Evolutionary conservation across 345 rosid genomes (phyloP).

Genomic region (Geranium brycei): DNA sequence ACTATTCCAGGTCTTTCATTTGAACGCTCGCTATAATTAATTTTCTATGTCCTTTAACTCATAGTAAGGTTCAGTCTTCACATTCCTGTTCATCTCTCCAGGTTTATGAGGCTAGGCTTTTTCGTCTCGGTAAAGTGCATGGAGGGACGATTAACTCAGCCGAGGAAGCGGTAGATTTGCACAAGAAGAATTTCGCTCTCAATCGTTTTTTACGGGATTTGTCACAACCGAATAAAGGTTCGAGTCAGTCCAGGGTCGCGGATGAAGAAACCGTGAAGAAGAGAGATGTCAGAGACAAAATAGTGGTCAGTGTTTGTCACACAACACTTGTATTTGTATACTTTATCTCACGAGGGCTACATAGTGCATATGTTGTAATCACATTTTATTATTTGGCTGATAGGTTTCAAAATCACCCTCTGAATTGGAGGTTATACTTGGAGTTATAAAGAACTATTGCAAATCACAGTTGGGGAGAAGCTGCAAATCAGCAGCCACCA

Average conservation of each 20-base stretch:
- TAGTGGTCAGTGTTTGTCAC: constrained; percentile 41
- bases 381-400: constrained; percentile 1
- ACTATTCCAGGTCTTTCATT: constrained; percentile 51
- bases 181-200: constrained; percentile 62
- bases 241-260: constrained; percentile 20
- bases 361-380: no score
- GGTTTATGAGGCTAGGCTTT: constrained; percentile 87
- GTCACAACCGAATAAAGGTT: constrained; percentile 34
- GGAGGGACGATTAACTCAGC: constrained; percentile 60
- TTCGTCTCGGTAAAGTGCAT: constrained; percentile 56
- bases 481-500: constrained; percentile 41
- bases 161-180: constrained; percentile 66
- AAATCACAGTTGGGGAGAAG: constrained; percentile 52
- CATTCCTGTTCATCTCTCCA: constrained; percentile 18
- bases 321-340: not conserved
- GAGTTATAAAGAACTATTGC: constrained; percentile 70
- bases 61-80: not conserved
- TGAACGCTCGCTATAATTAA: not conserved
- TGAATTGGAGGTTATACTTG: constrained; percentile 72
- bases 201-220: constrained; percentile 73
- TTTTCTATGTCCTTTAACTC: not conserved
- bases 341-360: constrained; percentile 11
- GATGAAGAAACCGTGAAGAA: constrained; percentile 31
- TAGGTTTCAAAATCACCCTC: constrained; percentile 86
- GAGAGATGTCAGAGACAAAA: constrained; percentile 52